Conservation (phyloP, 257 asterid species). For the Solanum clarkiae region DNA sequence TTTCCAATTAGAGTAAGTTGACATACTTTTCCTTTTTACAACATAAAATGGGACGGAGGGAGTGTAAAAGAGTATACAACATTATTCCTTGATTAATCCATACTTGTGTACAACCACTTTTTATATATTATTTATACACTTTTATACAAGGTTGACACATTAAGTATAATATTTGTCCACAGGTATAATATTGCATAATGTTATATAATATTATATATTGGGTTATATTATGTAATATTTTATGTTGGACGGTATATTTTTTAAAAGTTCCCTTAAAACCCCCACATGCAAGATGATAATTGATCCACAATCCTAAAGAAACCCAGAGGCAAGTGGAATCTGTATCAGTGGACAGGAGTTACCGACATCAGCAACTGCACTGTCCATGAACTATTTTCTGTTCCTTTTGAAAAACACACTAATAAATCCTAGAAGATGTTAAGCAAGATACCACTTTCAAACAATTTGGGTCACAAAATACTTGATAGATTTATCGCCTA, state of each 20-base stretch:
- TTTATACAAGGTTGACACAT: background rate
- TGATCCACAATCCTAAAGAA: background rate
- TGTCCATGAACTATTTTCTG: background rate
- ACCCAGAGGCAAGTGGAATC: background rate
- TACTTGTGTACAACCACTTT: background rate
- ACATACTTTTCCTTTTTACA: no score
- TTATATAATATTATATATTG: no score
- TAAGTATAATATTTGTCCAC: background rate
- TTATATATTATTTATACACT: background rate
- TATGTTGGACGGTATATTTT: background rate
- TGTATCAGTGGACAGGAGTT: background rate
- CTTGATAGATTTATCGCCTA: background rate
- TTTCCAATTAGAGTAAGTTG: no score
- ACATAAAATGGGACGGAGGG: no score
- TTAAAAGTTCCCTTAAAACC: background rate
- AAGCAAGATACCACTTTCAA: background rate
- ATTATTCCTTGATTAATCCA: background rate
- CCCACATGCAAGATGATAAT: background rate
- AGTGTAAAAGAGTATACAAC: no score
- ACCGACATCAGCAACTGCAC: background rate
- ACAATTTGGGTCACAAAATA: background rate
- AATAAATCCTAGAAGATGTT: background rate
- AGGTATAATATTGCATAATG: background rate
- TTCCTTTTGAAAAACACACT: background rate
- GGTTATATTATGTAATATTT: background rate